Conservation (phyloP, 2,329 filamentous ascomycete genomes). For the Aspergillus candidus region DNA sequence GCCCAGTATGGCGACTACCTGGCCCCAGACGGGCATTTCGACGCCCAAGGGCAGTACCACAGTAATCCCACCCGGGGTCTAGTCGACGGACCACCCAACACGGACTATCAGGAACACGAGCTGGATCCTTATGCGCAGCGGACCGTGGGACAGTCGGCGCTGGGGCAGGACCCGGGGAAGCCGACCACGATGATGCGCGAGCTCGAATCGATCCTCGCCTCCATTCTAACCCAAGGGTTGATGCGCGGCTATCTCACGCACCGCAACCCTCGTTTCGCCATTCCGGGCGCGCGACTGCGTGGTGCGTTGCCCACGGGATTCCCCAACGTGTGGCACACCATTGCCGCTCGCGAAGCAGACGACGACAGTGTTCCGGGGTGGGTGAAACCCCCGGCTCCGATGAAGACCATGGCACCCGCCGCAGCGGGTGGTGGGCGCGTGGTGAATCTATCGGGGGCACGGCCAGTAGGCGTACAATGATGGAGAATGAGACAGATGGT, state of each 20-base stretch:
- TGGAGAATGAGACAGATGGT: neutral
- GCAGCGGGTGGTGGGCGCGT: slow-evolving; percentile 46
- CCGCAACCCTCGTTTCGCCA: slow-evolving; percentile 68
- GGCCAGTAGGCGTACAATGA: slow-evolving; percentile 42
- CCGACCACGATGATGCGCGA: slow-evolving; percentile 49
- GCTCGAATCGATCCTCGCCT: slow-evolving; percentile 71
- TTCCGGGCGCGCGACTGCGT: slow-evolving; percentile 58
- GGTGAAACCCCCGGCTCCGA: slow-evolving; percentile 47
- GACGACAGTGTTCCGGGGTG: slow-evolving; percentile 67
- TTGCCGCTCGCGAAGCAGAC: slow-evolving; percentile 55
- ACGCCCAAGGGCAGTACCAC: slow-evolving; percentile 24
- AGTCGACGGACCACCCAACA: slow-evolving; percentile 24
- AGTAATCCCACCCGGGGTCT: slow-evolving; percentile 19
- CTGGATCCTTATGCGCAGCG: slow-evolving; percentile 52
- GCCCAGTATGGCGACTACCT: slow-evolving; percentile 33
- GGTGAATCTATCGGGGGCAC: slow-evolving; percentile 52
- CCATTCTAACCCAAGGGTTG: slow-evolving; percentile 71
- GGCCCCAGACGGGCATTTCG: slow-evolving; percentile 29
- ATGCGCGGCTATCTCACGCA: slow-evolving; percentile 81
- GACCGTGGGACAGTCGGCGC: slow-evolving; percentile 2
- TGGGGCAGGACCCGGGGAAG: slow-evolving; percentile 14
- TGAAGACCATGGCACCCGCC: slow-evolving; percentile 16
- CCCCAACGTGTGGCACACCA: slow-evolving; percentile 65
- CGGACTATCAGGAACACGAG: slow-evolving; percentile 41
- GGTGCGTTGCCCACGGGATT: slow-evolving; percentile 50